Base-by-base conservation (phyloP, 352 stramenopile genomes). In the Peronospora farinosa region DNA sequence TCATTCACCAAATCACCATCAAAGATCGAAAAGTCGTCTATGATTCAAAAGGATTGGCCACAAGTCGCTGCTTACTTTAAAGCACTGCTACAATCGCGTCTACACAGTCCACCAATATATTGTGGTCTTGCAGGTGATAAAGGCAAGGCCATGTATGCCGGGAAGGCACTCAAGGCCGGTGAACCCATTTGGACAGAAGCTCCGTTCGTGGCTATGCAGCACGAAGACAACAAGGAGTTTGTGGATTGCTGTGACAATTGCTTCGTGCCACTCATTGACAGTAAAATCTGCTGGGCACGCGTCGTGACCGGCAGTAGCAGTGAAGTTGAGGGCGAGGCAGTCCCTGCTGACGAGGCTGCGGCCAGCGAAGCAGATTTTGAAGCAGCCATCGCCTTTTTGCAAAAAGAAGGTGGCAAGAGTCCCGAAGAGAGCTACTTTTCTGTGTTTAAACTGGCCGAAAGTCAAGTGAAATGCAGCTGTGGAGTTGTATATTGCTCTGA, bases 401-500 rank as follows among this genome's bases (percentile, higher is more conserved):
- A 83, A 54, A 81, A 84, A 47, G 63, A 87, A 28, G 76, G 76
- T 36, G 76, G 76, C 47, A 82, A 82, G 48, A 72, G 54, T 35
- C 60, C 72, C 15, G 67, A 84, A 9, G 73, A 85, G 57, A 85
- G 69, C 67, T 87, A 87, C 57, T 87, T 87, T 32, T 76, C 59
- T 16, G 70, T 88, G 10, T 88, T 84, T 50, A 64, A 70, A 13
- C 47, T 86, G 43, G 67, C 65, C 9, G 65, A 78, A 43, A 57
- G 68, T 46, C 72, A 78, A 46, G 74, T 85, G 17, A 59, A 73
- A 17, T 88, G 78, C 36, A 46, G 11, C 5, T 96, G 88, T 56
- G 84, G 82, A 31, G 73, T 72, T 19, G 42, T 94, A 9, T 96
- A 96, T 62, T 96, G 88, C 77, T 94, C 82, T 11, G 52, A 74